These are phyloP conservation scores for Cavenderia fasciculata DNA, from an alignment of 78 protist genomes.

Conservation along the genomic window DNA sequence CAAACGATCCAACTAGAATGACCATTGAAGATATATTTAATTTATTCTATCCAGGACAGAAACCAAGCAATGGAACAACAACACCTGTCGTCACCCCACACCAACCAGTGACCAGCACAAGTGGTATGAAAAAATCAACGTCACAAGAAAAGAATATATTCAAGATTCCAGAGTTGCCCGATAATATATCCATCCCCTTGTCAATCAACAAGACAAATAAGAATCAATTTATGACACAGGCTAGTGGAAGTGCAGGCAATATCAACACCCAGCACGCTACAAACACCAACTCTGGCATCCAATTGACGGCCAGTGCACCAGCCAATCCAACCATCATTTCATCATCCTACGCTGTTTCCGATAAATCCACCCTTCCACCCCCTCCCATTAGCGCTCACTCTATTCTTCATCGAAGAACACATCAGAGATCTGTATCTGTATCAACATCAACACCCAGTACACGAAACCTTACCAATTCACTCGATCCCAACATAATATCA, in stretches of 20 bases:
- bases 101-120: neutral
- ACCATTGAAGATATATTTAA: constrained; percentile 35
- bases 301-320: neutral
- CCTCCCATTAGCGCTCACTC: neutral
- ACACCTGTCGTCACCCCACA: neutral
- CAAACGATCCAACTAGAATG: constrained; percentile 1
- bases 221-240: neutral
- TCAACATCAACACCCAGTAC: constrained; percentile 17
- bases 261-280: neutral
- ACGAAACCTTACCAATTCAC: neutral
- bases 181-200: constrained; percentile 35
- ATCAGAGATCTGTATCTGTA: constrained; percentile 32
- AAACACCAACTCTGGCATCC: neutral
- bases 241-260: neutral
- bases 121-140: neutral
- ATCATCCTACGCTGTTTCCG: neutral
- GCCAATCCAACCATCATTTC: constrained; percentile 18
- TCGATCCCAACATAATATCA: constrained; percentile 37
- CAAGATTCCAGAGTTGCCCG: constrained; percentile 62
- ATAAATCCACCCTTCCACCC: constrained; percentile 15
- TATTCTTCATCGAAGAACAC: constrained; percentile 8
- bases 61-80: neutral
- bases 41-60: constrained; percentile 28
- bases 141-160: constrained; percentile 29
- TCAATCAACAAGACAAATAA: constrained; percentile 1